Evolutionary conservation across 495 filamentous ascomycete species (phyloP), one percentile per base, ranked within the genome.

Genomic region (Neurospora tetrasperma): DNA sequence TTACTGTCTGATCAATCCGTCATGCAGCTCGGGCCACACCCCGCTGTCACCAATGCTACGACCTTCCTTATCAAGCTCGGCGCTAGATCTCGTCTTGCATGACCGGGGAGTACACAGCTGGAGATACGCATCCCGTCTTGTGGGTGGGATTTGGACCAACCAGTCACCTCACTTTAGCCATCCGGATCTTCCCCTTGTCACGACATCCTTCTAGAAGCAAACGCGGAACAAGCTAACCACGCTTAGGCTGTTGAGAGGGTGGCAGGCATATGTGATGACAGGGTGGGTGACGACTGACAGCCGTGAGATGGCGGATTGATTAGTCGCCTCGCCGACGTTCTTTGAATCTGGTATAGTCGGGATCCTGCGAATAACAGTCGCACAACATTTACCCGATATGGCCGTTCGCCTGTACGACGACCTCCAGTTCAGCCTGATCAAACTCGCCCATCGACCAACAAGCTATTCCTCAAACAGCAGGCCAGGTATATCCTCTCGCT

Each of bases 31-130:
- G 54, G 54, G 12, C 54, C 54, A 66, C 54, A 66, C 54, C 48
- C 48, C 11, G 48, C 48, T 59, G 48, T 59, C 54, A 62, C 54
- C 54, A 35, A 66, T 66, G 54, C 31, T 66, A 38, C 54, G 27
- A 66, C 54, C 54, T 66, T 66, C 54, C 54, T 66, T 66, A 66
- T 66, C 54, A 66, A 66, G 54, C 27, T 66, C 54, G 27, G 54
- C 54, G 54, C 54, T 66, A 66, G 54, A 66, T 66, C 54, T 66
- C 54, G 54, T 35, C 54, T 66, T 66, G 54, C 54, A 66, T 66
- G 54, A 66, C 54, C 54, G 54, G 27, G 54, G 27, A 66, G 31
- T 35, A 35, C 39, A 39, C 0, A 39, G 54, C 27, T 62, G 54
- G 54, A 62, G 12, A 62, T 62, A 12, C 48, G 48, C 23, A 62